Conservation (phyloP, 78 protist genomes). For the Dictyostelium discoideum region DNA sequence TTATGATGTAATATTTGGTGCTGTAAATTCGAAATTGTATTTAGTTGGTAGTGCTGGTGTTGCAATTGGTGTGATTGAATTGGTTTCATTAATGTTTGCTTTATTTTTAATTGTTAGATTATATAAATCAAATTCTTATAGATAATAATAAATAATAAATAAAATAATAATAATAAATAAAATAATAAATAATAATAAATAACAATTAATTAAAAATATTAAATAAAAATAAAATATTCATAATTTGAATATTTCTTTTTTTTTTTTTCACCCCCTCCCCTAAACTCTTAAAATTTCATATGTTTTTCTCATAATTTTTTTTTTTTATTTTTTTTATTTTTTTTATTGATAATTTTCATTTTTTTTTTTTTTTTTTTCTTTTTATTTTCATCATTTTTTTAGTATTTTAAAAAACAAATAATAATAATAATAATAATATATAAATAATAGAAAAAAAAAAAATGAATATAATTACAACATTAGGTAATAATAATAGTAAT, state of each 20-base stretch:
- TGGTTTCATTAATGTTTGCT: constrained; percentile 54
- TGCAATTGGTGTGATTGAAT: constrained; percentile 70
- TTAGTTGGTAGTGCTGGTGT: constrained; percentile 62
- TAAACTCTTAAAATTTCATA: background rate
- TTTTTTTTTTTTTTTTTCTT: background rate
- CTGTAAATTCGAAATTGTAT: constrained; percentile 9
- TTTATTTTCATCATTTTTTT: background rate
- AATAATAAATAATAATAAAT: too few species aligned
- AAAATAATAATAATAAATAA: background rate
- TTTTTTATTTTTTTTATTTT: background rate
- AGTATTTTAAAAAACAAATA: background rate
- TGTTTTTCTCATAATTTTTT: background rate
- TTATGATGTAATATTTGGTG: background rate
- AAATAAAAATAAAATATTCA: background rate
- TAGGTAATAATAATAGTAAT: background rate
- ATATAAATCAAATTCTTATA: constrained; percentile 35
- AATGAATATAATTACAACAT: background rate
- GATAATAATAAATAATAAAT: constrained; percentile 41
- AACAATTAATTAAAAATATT: background rate
- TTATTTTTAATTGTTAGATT: constrained; percentile 64
- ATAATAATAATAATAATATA: background rate
- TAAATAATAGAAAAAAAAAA: background rate
- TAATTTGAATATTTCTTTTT: background rate
- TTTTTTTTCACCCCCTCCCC: background rate
- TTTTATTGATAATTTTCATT: background rate